Evolutionary conservation across 371 early-diverging fungal genomes (phyloP).

Genomic region (Parasitella parasitica): DNA sequence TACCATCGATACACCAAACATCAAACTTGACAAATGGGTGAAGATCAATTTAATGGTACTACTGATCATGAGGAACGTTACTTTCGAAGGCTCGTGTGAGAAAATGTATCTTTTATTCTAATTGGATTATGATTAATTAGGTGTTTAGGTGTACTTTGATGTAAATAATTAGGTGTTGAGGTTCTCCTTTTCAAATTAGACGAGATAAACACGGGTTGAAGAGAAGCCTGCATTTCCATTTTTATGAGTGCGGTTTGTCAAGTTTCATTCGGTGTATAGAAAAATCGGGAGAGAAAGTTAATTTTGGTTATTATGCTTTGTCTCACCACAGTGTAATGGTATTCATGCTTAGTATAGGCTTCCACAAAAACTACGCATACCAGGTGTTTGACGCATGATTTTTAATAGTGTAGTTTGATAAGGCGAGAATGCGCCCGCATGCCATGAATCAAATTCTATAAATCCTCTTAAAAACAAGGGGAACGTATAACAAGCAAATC

Average conservation of each 20-base stretch:
- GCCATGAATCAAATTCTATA: conserved; percentile 9
- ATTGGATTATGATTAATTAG: background rate
- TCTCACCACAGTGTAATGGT: background rate
- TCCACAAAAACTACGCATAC: conserved; percentile 8
- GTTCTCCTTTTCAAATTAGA: background rate
- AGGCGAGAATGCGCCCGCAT: conserved; percentile 6
- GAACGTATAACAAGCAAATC: conserved; percentile 8
- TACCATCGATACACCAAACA: background rate
- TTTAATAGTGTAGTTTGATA: conserved; percentile 3
- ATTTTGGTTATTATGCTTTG: background rate
- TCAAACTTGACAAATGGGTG: conserved; percentile 5
- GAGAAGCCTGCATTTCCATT: background rate
- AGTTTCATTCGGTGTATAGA: background rate
- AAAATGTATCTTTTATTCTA: background rate
- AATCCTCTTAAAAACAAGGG: conserved; percentile 10
- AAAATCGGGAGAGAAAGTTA: background rate
- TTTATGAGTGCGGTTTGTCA: background rate
- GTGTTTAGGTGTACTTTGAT: too few relatives aligned
- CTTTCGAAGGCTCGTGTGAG: background rate
- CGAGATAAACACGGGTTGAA: background rate
- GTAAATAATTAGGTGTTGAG: too few relatives aligned
- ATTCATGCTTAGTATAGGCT: background rate
- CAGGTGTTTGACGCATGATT: conserved; percentile 12
- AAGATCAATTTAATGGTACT: background rate
- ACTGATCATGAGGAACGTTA: conserved; percentile 3